Evolutionary conservation across 306 rosid genomes (phyloP), one percentile per base, ranked within the genome.

Genomic region (Alnus rubra): DNA sequence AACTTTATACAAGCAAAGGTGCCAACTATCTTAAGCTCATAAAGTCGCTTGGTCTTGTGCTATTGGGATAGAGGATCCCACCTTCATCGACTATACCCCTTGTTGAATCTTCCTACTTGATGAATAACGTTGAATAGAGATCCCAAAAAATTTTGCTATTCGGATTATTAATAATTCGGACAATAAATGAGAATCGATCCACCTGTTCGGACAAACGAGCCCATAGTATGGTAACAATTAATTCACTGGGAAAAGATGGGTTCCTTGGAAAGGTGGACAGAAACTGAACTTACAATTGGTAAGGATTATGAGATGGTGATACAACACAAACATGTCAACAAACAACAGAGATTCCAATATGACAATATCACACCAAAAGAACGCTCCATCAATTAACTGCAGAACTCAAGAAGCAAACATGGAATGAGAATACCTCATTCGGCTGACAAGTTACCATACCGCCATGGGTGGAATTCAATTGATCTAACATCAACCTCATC

Each of bases 391-490:
- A 74, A 45, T 74, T 73, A 75, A 78, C 70, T 65, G 83, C 69
- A 77, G 79, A 76, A 56, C 72, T 73, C 71, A 78, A 73, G 28
- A 74, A 72, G 59, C 80, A 78, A 69, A 78, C 69, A 72, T 19
- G 71, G 59, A 64, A 18, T 49, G 78, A 64, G 73, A 82, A 73
- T 44, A 56, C 78, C 71, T 91, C 85, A 89, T 74, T 88, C 91
- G 7, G 83, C 39, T 14, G 95, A 85, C 76, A 75, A 79, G 73
- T 89, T 89, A 12, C 83, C 93, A 74, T 71, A 92, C 83, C 92
- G 97, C 98, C 97, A 92, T 28, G 98, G 97, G 83, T 89, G 91
- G 88, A 94, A 94, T 50, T 90, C 88, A 18, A 69, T 87, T 70
- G 93, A 85, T 81, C 75, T 78, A 55, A 69, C 76, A 74, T 88